phyloP scores from a whole-genome alignment of 148 eudicot species.

The Bassia scoparia region DNA sequence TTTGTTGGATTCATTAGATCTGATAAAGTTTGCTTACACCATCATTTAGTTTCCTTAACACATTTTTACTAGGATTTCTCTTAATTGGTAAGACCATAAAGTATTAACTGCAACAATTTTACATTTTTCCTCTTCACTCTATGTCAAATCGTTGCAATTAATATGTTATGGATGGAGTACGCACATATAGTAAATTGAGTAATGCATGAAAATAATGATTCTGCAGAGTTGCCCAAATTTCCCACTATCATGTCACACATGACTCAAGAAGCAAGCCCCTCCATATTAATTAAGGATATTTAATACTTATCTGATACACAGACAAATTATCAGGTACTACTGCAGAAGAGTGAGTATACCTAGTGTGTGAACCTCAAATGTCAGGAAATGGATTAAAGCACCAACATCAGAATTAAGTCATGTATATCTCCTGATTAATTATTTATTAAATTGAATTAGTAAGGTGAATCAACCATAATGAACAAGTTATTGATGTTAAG shows the following conservation, averaged over 20 bases:
- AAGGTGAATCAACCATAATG: background rate
- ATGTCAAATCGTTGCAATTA: no score
- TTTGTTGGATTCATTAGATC: background rate
- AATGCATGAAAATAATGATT: background rate
- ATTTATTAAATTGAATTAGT: background rate
- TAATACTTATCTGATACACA: background rate
- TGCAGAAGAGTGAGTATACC: background rate
- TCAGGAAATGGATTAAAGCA: background rate
- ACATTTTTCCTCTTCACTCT: no score
- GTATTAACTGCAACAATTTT: no score
- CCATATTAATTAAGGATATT: background rate
- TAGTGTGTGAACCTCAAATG: background rate
- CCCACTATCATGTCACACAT: conserved; percentile 4
- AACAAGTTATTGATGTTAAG: background rate
- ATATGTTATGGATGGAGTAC: no score
- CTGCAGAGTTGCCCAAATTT: background rate
- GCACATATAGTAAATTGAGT: no score
- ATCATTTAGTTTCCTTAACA: background rate
- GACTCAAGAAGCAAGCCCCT: background rate
- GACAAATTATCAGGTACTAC: background rate
- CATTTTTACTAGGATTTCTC: no score
- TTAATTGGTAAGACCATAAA: no score
- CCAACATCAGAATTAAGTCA: background rate
- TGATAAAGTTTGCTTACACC: background rate
- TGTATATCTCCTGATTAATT: background rate